phyloP scores from a whole-genome alignment of 179 eudicot genomes.

The Gypsophila paniculata region DNA sequence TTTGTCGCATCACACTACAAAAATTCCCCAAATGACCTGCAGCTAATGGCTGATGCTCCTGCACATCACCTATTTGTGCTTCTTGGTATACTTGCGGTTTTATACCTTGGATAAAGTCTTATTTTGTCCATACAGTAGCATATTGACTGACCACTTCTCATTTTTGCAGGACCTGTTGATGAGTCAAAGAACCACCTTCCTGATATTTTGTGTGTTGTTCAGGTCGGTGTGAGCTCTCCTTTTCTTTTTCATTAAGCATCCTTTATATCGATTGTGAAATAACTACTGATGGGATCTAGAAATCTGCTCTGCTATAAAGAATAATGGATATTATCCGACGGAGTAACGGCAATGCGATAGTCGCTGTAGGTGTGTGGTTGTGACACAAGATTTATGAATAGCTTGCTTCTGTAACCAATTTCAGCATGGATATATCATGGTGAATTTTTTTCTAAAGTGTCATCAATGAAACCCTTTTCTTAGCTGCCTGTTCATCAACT shows the following conservation, averaged over 20 bases:
- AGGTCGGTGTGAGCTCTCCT: slow-evolving; percentile 43
- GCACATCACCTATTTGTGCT: slow-evolving; percentile 95
- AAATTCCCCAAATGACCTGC: slow-evolving; percentile 94
- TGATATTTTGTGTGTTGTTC: slow-evolving; percentile 87
- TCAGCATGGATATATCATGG: background rate
- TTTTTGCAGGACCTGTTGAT: slow-evolving; percentile 77
- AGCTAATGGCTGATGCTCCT: slow-evolving; percentile 94
- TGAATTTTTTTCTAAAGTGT: background rate
- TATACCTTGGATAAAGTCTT: background rate
- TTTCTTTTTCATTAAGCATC: background rate
- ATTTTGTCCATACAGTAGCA: background rate
- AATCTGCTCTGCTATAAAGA: background rate
- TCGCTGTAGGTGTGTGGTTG: background rate
- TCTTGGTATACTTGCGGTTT: slow-evolving; percentile 54
- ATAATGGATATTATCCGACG: background rate
- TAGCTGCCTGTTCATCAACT: background rate
- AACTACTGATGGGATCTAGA: background rate
- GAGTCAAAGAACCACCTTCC: slow-evolving; percentile 81
- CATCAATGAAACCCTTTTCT: background rate
- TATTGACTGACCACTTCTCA: slow-evolving; percentile 5
- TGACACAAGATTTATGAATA: background rate
- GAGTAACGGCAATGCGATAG: background rate
- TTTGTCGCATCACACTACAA: slow-evolving; percentile 98
- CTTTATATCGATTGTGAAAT: background rate
- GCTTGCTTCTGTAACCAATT: background rate